Evolutionary conservation across 108 stramenopile species (phyloP).

Genomic region (Chaetoceros tenuissimus): DNA sequence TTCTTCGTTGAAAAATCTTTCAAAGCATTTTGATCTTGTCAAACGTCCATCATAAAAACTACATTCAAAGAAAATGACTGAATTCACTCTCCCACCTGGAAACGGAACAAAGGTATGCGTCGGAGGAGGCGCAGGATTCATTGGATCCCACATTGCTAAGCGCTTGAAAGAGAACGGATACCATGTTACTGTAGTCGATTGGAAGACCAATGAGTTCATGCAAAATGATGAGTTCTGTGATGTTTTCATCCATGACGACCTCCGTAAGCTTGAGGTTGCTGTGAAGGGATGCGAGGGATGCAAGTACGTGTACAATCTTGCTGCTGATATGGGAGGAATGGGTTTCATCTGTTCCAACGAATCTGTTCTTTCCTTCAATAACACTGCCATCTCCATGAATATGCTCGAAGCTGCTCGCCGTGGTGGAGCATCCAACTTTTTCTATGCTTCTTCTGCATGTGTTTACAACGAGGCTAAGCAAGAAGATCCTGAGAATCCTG

Average conservation of each 20-base stretch:
- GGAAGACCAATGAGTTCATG: constrained; percentile 99
- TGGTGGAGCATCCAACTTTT: constrained; percentile 81
- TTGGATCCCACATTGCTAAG: constrained; percentile 95
- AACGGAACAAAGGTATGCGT: constrained; percentile 82
- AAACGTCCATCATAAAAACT: too few species aligned
- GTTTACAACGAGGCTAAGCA: constrained; percentile 99
- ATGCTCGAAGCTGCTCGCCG: constrained; percentile 96
- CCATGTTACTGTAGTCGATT: constrained; percentile 90
- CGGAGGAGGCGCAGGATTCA: constrained; percentile 96
- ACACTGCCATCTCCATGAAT: constrained; percentile 98
- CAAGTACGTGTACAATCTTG: constrained; percentile 95
- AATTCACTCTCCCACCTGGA: constrained; percentile 74
- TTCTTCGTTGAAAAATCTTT: too few species aligned
- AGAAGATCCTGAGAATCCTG: constrained; percentile 94
- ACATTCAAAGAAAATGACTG: too few species aligned
- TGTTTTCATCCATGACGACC: constrained; percentile 91
- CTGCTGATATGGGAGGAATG: constrained; percentile 99
- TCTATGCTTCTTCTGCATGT: constrained; percentile 94
- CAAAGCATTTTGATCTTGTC: too few species aligned
- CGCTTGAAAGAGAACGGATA: constrained; percentile 87
- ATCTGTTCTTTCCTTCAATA: constrained; percentile 94
- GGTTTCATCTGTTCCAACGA: constrained; percentile 98
- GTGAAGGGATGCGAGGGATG: constrained; percentile 91
- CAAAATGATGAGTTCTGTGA: constrained; percentile 91
- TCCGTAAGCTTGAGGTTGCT: constrained; percentile 92